Evolutionary conservation across 2,329 filamentous ascomycete genomes (phyloP), one percentile per base, ranked within the genome.

Genomic region (Diaporthe vaccinii): DNA sequence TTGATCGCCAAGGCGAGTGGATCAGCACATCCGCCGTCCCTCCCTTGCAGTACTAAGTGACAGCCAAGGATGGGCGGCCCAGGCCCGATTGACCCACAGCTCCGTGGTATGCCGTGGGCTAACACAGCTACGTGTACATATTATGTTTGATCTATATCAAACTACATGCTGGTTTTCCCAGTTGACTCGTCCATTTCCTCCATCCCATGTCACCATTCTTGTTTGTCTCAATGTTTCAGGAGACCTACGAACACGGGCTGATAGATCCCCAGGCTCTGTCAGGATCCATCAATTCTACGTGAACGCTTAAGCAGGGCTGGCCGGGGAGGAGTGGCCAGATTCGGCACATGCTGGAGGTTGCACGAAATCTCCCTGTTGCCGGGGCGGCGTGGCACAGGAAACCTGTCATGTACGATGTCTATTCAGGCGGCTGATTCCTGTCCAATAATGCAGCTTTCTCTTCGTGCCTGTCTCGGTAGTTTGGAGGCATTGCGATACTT

Each of bases 1-100:
- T 44, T 73, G 70, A 73, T 73, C 70, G 70, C 70, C 70, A 73
- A 73, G 70, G 22, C 70, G 51, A 55, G 70, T 62, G 70, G 59
- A 55, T 73, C 59, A 53, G 58, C 46, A 53, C 70, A 73, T 41
- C 36, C 25, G 39, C 46, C 15, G 10, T 55, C 44, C 46, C 65
- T 69, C 65, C 65, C 65, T 69, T 69, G 65, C 65, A 53, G 65
- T 68, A 25, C 51, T 68, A 46, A 55, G 49, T 55, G 65, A 39
- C 65, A 68, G 65, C 34, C 31, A 68, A 68, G 65, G 65, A 69
- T 55, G 22, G 15, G 31, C 34, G 65, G 65, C 49, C 65, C 17
- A 69, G 65, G 65, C 65, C 49, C n/a, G 9, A 28, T n/a, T 39
- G 49, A 17, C 65, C 65, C 65, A 68, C 46, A 68, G 10, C 28